Percentiles rank a stretch among this genome's conserved stretches.
phyloP scores from a whole-genome alignment of 1,284 basidiomycete species.

The Tilletia horrida region DNA sequence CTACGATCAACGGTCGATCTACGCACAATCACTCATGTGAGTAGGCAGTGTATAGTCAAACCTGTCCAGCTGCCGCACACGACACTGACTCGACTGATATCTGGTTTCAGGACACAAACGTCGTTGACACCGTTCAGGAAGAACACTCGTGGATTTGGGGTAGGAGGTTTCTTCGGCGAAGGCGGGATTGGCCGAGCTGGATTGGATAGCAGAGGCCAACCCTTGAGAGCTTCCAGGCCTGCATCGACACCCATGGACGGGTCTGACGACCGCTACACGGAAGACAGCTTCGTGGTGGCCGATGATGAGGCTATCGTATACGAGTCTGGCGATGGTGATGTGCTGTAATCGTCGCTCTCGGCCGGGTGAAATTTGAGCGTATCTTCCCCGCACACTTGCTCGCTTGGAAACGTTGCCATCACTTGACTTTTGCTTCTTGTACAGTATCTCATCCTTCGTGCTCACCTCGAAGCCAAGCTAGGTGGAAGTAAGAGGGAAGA shows the following conservation, averaged over 20 bases:
- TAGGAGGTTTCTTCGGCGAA: conserved; percentile 25
- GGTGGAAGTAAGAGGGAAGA: neutral
- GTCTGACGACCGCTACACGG: conserved; percentile 38
- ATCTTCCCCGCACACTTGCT: neutral
- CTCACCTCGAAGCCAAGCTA: neutral
- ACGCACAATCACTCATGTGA: conserved; percentile 47
- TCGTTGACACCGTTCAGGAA: conserved; percentile 34
- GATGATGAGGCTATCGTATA: conserved; percentile 35
- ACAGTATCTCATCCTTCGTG: neutral
- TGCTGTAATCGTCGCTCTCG: neutral
- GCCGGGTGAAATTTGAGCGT: conserved; percentile 5
- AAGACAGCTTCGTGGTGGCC: conserved; percentile 46
- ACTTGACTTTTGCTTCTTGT: neutral
- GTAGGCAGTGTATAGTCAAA: neutral
- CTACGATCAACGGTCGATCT: conserved; percentile 56
- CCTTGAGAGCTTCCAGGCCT: neutral
- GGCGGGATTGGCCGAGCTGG: conserved; percentile 2
- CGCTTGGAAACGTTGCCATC: neutral
- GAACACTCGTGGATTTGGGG: conserved; percentile 27
- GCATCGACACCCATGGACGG: conserved; percentile 31
- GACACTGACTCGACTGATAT: conserved; percentile 3
- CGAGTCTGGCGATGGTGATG: neutral
- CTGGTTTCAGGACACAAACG: conserved; percentile 24
- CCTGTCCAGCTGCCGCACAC: too few relatives aligned
- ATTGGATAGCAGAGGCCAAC: neutral